Base-by-base conservation (phyloP, 179 eudicot species). In the Beta lomatogona region DNA sequence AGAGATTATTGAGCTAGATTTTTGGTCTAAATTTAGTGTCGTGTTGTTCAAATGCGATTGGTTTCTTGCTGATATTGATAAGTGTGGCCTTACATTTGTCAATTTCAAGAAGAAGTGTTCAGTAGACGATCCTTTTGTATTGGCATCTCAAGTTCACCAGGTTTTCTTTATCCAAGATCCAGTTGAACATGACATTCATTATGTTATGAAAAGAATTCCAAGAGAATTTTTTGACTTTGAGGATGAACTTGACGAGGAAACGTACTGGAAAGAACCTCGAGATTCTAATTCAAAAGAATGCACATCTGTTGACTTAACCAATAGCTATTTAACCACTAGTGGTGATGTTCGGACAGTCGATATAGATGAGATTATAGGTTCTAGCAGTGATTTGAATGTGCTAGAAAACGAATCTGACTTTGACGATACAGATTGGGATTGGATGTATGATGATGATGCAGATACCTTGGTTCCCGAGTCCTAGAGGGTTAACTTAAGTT, bases 131-230 rank as follows among this genome's bases (percentile, higher is more conserved):
- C 79, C 70, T 19, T 76, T 41, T 45, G 79, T 61, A 11, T 25
- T 76, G 10, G 70, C 79, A 5, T 61, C 58, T 44, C 79, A 76
- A 15, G 58, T 76, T n/a, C 57, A 76, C 21, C 70, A 60, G 21
- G 70, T 76, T 5, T 76, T 60, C 52, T 60, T 44, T 21, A 4
- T 46, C 3, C 57, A 48, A 21, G 79, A 76, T 4, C 69, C 44
- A 5, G 0, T 61, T 10, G 57, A 76, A 46, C 3, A 10, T 6
- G 25, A 28, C 19, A 74, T 31, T 31, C 36, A 31, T 31, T 31
- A 31, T 31, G 36, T 31, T 31, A 31, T 31, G 36, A 31, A 31
- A 31, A 31, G 36, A 31, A 31, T 31, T 31, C 36, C 1, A 31
- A 31, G 36, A 31, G 36, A 31, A 31, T 31, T 74, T 15, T 54